Evolutionary conservation across 2,329 filamentous ascomycete species (phyloP).

Genomic region (Septoria linicola): DNA sequence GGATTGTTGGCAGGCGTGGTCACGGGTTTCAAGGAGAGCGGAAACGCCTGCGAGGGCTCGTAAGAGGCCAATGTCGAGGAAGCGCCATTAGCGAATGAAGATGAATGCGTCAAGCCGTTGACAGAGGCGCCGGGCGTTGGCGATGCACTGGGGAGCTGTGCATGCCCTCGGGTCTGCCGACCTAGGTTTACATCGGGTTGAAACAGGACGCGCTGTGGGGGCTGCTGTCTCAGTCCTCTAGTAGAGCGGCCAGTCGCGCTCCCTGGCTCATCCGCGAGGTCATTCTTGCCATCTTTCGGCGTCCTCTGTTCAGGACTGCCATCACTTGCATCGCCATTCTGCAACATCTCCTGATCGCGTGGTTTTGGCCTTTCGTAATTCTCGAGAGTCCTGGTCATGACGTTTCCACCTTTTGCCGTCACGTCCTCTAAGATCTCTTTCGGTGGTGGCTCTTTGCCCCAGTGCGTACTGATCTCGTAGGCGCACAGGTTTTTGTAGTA

Average conservation of each 20-base stretch:
- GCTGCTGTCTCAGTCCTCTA: conserved; percentile 64
- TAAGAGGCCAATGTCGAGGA: conserved; percentile 63
- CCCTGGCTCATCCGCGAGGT: conserved; percentile 51
- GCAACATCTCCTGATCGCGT: conserved; percentile 48
- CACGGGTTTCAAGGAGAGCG: conserved; percentile 69
- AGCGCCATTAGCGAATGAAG: conserved; percentile 32
- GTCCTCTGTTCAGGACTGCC: conserved; percentile 47
- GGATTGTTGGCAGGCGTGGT: conserved; percentile 74
- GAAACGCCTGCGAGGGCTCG: conserved; percentile 63
- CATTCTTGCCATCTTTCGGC: conserved; percentile 53
- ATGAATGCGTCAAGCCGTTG: conserved; percentile 48
- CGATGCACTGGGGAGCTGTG: conserved; percentile 36
- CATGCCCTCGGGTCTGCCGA: conserved; percentile 60
- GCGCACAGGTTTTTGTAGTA: conserved; percentile 86
- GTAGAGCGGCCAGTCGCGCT: conserved; percentile 37
- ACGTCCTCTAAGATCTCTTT: conserved; percentile 81
- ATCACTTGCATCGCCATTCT: conserved; percentile 56
- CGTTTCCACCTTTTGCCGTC: conserved; percentile 74
- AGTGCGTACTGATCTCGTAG: conserved; percentile 77
- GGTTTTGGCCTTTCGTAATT: conserved; percentile 61
- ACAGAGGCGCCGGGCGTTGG: conserved; percentile 49
- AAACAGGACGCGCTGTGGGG: conserved; percentile 78
- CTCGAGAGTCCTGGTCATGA: conserved; percentile 76
- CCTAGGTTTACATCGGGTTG: conserved; percentile 72
- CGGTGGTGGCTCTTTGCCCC: conserved; percentile 78